A percentile compares a stretch with the other conserved stretches of the same genome.
Evolutionary conservation across 495 filamentous ascomycete species (phyloP).

Genomic region (Penicillium cosmopolitanum): DNA sequence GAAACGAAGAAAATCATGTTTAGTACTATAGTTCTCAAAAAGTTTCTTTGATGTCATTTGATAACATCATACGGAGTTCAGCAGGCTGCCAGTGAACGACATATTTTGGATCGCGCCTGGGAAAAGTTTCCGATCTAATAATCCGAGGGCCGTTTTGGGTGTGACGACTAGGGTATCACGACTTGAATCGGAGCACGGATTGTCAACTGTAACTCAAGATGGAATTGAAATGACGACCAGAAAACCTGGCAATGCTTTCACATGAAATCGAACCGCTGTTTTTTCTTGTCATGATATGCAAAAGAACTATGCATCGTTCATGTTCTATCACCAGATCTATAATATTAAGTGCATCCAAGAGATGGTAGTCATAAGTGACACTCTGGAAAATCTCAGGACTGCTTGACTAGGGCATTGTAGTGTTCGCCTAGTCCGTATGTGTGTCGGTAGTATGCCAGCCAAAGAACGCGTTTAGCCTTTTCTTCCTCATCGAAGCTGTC

Average conservation of each 20-base stretch:
- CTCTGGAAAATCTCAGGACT: constrained; percentile 15
- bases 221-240: not conserved
- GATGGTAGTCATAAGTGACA: not conserved
- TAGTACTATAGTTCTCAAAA: not conserved
- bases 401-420: constrained; percentile 78
- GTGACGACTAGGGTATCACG: not conserved
- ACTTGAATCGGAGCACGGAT: not conserved
- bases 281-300: not conserved
- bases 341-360: not conserved
- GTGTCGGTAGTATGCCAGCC: constrained; percentile 95
- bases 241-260: not conserved
- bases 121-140: not conserved
- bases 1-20: too few species aligned
- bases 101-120: not conserved
- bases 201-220: not conserved
- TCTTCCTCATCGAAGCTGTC: constrained; percentile 51
- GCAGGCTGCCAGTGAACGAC: not conserved
- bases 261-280: not conserved
- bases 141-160: not conserved
- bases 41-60: not conserved
- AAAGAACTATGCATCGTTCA: not conserved
- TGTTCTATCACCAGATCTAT: not conserved
- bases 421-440: constrained; percentile 93
- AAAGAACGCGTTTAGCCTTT: constrained; percentile 56
- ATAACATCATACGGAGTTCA: not conserved